A percentile compares a stretch with the other conserved stretches of the same genome.
These are phyloP conservation scores for Cystoisospora suis DNA, from an alignment of 169 alveolate genomes.

Conservation along the genomic window DNA sequence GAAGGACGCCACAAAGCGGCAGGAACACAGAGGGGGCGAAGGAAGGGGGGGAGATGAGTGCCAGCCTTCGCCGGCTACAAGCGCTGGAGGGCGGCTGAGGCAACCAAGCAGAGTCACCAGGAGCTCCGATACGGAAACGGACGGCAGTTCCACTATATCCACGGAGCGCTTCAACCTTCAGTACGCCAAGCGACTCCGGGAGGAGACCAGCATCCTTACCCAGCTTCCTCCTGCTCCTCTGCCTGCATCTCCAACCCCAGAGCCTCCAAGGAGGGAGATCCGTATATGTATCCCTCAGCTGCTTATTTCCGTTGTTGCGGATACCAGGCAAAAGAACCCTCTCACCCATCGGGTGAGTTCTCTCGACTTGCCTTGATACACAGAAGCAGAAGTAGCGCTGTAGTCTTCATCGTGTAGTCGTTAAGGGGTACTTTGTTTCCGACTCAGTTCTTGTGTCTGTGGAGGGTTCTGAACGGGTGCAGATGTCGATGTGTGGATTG, in stretches of 20 bases:
- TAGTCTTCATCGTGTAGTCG: too few relatives aligned
- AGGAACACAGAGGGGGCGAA: neutral
- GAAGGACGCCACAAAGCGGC: neutral
- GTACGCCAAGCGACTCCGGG: neutral
- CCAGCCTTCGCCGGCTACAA: neutral
- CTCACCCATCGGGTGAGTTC: neutral
- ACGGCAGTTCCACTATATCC: neutral
- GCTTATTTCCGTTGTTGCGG: conserved; percentile 11
- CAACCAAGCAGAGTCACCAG: too few relatives aligned
- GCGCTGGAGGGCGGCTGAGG: neutral
- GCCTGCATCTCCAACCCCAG: conserved; percentile 17
- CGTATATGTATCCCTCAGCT: conserved; percentile 14
- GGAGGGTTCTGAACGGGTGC: too few relatives aligned
- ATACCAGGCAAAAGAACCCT: neutral
- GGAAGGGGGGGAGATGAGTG: neutral
- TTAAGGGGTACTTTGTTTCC: too few relatives aligned
- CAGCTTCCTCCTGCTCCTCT: conserved; percentile 29
- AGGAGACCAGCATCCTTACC: neutral
- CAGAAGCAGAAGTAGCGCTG: too few relatives aligned
- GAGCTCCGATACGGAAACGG: too few relatives aligned
- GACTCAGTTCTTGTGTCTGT: too few relatives aligned
- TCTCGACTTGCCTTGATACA: too few relatives aligned
- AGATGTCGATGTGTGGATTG: too few relatives aligned
- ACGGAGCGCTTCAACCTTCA: neutral
- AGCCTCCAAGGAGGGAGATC: neutral